Base-by-base conservation (phyloP, 192 early-diverging fungal species). In the Linnemannia schmuckeri region DNA sequence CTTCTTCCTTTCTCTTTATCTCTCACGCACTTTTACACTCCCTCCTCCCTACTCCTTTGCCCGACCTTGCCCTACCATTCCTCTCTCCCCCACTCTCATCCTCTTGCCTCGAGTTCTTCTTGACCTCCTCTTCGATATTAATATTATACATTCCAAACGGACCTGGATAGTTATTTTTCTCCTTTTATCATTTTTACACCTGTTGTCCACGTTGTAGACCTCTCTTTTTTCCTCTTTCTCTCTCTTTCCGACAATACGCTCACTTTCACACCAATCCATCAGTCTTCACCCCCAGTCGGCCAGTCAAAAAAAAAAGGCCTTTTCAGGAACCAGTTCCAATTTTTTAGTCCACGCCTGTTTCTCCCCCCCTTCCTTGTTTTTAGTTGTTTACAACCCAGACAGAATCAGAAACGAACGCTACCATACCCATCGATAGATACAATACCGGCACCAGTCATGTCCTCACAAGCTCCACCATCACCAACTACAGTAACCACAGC, bases 91-190 rank as follows among this genome's bases (percentile, higher is more conserved):
- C n/a, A n/a, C n/a, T n/a, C n/a, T n/a, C n/a, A n/a, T n/a, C 47
- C 40, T 69, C 63, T n/a, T 27, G 49, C 42, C 37, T 75, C 47
- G 17, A 49, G 17, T 1, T n/a, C 44, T 49, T 9, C 27, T 66
- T 44, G 42, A 41, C 27, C 47, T 15, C 37, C 42, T 42, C 54
- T 30, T 44, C 57, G 37, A 66, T 30, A 57, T 63, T 66, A 41
- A 76, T 76, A 27, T 2, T 41, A 66, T 41, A 66, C 75, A 76
- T 76, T 76, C 75, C 75, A 46, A 68, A 57, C 74, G 27, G 22
- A 41, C 70, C 70, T 42, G 41, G 20, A 42, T 42, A 42, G 38
- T 30, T 9, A 52, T 52, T 52, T 52, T 66, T 13, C 13, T 30
- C 13, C 6, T 66, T 12, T 33, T 66, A 66, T 30, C 2, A 12